Evolutionary conservation across 2,329 filamentous ascomycete species (phyloP).

Genomic region (Cylindrodendrum hubeiense): DNA sequence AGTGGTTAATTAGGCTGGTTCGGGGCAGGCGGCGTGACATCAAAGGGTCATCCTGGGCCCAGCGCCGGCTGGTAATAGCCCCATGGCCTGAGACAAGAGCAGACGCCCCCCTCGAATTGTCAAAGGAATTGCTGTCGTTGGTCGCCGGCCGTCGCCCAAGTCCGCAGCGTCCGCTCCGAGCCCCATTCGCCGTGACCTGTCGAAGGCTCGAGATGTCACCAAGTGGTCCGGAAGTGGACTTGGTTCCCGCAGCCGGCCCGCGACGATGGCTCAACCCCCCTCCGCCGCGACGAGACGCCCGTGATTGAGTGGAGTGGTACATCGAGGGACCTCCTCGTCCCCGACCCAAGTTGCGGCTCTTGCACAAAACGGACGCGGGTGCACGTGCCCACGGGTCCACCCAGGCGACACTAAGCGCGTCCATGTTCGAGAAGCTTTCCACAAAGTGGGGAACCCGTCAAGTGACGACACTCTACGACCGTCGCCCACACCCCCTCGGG

Average conservation of each 20-base stretch:
- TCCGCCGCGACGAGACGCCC: constrained; percentile 22
- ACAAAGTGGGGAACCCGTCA: constrained; percentile 29
- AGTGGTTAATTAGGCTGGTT: constrained; percentile 35
- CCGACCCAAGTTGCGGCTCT: constrained; percentile 41
- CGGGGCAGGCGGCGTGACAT: constrained; percentile 27
- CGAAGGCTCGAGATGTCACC: constrained; percentile 31
- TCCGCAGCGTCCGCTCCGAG: constrained; percentile 24
- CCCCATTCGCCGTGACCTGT: constrained; percentile 27
- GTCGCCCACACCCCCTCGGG: too few species aligned
- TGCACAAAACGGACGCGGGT: constrained; percentile 44
- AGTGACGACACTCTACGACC: constrained; percentile 43
- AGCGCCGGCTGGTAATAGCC: constrained; percentile 22
- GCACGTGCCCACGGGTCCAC: constrained; percentile 36
- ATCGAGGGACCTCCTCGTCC: constrained; percentile 35
- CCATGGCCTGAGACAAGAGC: constrained; percentile 36
- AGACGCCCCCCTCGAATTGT: constrained; percentile 37
- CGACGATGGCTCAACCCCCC: constrained; percentile 40
- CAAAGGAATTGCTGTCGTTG: constrained; percentile 36
- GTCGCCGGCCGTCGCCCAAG: constrained; percentile 22
- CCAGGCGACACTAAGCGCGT: constrained; percentile 28
- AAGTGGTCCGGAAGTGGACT: constrained; percentile 39
- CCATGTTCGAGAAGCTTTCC: constrained; percentile 44
- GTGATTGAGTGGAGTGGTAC: constrained; percentile 24
- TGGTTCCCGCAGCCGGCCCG: constrained; percentile 34
- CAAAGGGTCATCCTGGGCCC: constrained; percentile 30